Conservation (phyloP, 192 early-diverging fungal genomes). For the Coemansia sp. region DNA sequence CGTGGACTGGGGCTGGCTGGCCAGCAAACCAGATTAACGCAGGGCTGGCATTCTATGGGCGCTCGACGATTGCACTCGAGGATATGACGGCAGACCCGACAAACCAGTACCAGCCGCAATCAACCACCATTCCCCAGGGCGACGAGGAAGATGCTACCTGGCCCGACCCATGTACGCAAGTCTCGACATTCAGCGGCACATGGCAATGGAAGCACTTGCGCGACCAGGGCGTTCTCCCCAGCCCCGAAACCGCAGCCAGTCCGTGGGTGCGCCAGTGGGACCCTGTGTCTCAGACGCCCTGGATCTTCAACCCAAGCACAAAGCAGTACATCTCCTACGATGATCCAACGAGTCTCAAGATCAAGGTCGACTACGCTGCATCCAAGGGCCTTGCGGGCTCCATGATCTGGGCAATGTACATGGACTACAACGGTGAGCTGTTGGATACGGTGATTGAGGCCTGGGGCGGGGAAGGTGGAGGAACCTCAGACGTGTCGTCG, state of each 20-base stretch:
- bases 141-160: conserved; percentile 56
- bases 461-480: neutral
- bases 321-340: conserved; percentile 68
- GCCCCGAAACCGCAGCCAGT: conserved; percentile 22
- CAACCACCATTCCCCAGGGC: conserved; percentile 36
- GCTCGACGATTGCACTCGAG: conserved; percentile 40
- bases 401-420: conserved; percentile 70
- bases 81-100: conserved; percentile 56
- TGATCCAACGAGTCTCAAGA: conserved; percentile 58
- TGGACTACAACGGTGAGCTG: conserved; percentile 63
- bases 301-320: conserved; percentile 63
- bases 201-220: conserved; percentile 64
- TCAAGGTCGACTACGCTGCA: conserved; percentile 61
- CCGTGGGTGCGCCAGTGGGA: conserved; percentile 67
- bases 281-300: conserved; percentile 60
- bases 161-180: conserved; percentile 49
- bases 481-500: neutral
- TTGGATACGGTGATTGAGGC: conserved; percentile 23
- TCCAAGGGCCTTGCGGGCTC: conserved; percentile 59
- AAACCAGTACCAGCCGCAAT: conserved; percentile 48
- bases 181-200: conserved; percentile 49
- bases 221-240: conserved; percentile 47
- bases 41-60: conserved; percentile 66
- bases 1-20: conserved; percentile 61
- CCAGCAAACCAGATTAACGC: conserved; percentile 60